Percentiles rank a stretch among this genome's conserved stretches.
phyloP scores from a whole-genome alignment of 352 stramenopile species.

The Thalassiosira delicatula region DNA sequence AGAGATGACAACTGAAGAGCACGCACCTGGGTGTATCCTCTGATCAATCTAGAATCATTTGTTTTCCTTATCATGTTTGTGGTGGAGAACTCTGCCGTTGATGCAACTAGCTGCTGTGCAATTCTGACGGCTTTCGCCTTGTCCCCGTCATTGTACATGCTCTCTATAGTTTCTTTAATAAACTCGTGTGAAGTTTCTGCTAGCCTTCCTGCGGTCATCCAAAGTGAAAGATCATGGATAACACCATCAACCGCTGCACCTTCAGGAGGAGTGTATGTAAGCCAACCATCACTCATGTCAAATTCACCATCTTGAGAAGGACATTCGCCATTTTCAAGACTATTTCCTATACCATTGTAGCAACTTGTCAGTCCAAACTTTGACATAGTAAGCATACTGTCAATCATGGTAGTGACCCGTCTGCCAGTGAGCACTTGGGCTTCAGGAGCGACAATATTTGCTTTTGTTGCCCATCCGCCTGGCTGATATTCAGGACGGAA shows the following conservation, averaged over 20 bases:
- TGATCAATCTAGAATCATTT: neutral
- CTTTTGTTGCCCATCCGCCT: constrained; percentile 15
- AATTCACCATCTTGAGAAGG: constrained; percentile 48
- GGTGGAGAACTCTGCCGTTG: constrained; percentile 72
- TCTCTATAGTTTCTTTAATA: too few species aligned
- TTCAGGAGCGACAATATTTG: constrained; percentile 27
- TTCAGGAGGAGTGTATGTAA: neutral
- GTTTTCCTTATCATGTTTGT: constrained; percentile 34
- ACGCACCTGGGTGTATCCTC: constrained; percentile 24
- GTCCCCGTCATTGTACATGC: too few species aligned
- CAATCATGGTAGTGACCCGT: constrained; percentile 23
- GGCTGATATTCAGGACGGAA: constrained; percentile 56
- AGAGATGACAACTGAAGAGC: too few species aligned
- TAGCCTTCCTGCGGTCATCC: constrained; percentile 69
- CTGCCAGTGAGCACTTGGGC: constrained; percentile 4
- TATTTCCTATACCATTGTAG: too few species aligned
- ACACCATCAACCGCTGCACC: constrained; percentile 35
- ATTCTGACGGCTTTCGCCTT: constrained; percentile 18
- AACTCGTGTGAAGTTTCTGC: too few species aligned
- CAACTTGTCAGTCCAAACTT: constrained; percentile 32
- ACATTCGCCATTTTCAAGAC: too few species aligned
- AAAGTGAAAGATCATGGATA: constrained; percentile 64
- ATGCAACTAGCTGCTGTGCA: constrained; percentile 66
- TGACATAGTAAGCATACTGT: constrained; percentile 11
- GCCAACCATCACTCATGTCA: neutral